Conservation (phyloP, 2,329 filamentous ascomycete genomes). For the Venturia effusa region DNA sequence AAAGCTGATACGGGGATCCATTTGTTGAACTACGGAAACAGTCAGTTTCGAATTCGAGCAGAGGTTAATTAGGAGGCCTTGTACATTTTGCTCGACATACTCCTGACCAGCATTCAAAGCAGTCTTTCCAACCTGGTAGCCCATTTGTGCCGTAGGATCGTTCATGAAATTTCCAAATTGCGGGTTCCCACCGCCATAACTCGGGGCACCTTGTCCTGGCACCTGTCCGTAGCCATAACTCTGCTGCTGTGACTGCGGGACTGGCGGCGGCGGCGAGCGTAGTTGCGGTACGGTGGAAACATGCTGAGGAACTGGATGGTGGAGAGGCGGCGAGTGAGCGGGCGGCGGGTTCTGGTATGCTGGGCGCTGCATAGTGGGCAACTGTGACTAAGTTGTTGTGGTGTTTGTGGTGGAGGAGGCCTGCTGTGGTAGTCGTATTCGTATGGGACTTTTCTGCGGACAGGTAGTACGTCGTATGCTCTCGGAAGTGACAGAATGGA, state of each 20-base stretch:
- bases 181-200: conserved; percentile 31
- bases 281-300: conserved; percentile 96
- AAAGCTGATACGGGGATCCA: conserved; percentile 88
- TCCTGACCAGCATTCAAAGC: conserved; percentile 87
- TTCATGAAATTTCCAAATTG: conserved; percentile 90
- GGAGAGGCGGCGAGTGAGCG: conserved; percentile 76
- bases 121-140: conserved; percentile 84
- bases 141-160: conserved; percentile 89
- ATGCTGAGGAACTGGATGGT: conserved; percentile 96
- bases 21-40: conserved; percentile 49
- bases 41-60: background rate
- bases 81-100: conserved; percentile 89
- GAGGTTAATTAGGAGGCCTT: conserved; percentile 20
- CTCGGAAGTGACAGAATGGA: background rate
- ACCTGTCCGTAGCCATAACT: conserved; percentile 63
- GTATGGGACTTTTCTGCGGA: background rate
- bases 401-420: background rate
- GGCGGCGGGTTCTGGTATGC: conserved; percentile 62
- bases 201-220: conserved; percentile 18
- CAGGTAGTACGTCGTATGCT: background rate
- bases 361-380: conserved; percentile 67
- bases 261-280: conserved; percentile 79
- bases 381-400: background rate
- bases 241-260: conserved; percentile 52
- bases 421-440: too few species aligned